Evolutionary conservation across 176 grass and related monocot genomes (phyloP).

Genomic region (Eremochloa ophiuroides): DNA sequence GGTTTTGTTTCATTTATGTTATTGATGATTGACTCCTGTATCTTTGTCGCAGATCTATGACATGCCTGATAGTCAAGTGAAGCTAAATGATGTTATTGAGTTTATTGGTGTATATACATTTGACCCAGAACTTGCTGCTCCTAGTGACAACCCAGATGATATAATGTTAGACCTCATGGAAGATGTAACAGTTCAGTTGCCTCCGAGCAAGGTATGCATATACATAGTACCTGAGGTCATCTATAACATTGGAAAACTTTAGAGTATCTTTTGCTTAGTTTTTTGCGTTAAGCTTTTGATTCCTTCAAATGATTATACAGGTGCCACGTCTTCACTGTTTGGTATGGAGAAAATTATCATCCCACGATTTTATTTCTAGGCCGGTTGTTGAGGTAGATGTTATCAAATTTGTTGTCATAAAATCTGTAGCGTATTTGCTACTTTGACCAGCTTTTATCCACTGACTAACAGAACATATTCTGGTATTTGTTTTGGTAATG

Average conservation of each 20-base stretch:
- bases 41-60: slow-evolving; percentile 77
- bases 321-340: slow-evolving; percentile 97
- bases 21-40: background rate
- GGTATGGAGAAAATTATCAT: slow-evolving; percentile 64
- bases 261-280: background rate
- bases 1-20: background rate
- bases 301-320: slow-evolving; percentile 28
- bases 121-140: slow-evolving; percentile 69
- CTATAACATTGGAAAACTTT: background rate
- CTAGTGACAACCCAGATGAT: slow-evolving; percentile 61
- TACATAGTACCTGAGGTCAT: background rate
- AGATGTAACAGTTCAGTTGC: slow-evolving; percentile 64
- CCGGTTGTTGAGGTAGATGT: slow-evolving; percentile 49
- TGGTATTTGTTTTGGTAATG: slow-evolving; percentile 20
- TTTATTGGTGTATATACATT: slow-evolving; percentile 99
- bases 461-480: background rate
- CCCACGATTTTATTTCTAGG: slow-evolving; percentile 62
- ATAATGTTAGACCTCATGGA: slow-evolving; percentile 84
- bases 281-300: slow-evolving; percentile 4
- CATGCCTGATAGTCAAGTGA: slow-evolving; percentile 74
- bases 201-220: slow-evolving; percentile 72
- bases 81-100: slow-evolving; percentile 88
- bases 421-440: background rate
- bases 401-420: background rate
- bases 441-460: background rate